phyloP scores from a whole-genome alignment of 1,139 yeast species.

The Kodamaea sp. region DNA sequence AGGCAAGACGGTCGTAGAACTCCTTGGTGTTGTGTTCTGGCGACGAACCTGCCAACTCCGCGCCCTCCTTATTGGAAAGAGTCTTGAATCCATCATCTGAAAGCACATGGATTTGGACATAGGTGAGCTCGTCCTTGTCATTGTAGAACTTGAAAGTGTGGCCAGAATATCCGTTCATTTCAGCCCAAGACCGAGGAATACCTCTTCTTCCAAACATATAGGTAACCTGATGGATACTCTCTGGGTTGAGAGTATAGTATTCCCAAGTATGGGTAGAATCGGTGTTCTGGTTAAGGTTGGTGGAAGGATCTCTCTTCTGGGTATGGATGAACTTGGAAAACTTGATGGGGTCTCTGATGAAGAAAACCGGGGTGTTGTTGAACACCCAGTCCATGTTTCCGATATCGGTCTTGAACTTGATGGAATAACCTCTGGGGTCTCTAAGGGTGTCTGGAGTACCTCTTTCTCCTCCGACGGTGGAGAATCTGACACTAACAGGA shows the following conservation, averaged over 20 bases:
- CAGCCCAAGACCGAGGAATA: constrained; percentile 64
- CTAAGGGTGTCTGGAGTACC: constrained; percentile 60
- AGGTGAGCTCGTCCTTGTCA: constrained; percentile 63
- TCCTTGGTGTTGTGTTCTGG: constrained; percentile 69
- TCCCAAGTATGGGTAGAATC: constrained; percentile 78
- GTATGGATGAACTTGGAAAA: constrained; percentile 62
- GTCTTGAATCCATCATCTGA: constrained; percentile 62
- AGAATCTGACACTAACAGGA: constrained; percentile 50
- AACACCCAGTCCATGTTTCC: constrained; percentile 65
- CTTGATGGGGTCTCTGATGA: constrained; percentile 59
- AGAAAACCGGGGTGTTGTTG: constrained; percentile 62
- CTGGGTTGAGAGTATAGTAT: constrained; percentile 60
- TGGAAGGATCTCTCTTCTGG: constrained; percentile 77
- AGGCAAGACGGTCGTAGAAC: constrained; percentile 59
- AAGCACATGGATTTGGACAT: constrained; percentile 65
- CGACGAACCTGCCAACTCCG: constrained; percentile 55
- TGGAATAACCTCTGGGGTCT: constrained; percentile 62
- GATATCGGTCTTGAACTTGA: constrained; percentile 58
- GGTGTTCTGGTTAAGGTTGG: constrained; percentile 58
- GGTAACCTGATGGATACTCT: constrained; percentile 65
- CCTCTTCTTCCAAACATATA: constrained; percentile 67
- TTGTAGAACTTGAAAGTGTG: constrained; percentile 72
- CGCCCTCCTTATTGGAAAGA: constrained; percentile 60
- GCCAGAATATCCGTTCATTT: constrained; percentile 73
- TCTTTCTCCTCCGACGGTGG: constrained; percentile 61